These are phyloP conservation scores for Candida sphagnicola DNA, from an alignment of 805 yeast species.

Conservation along the genomic window DNA sequence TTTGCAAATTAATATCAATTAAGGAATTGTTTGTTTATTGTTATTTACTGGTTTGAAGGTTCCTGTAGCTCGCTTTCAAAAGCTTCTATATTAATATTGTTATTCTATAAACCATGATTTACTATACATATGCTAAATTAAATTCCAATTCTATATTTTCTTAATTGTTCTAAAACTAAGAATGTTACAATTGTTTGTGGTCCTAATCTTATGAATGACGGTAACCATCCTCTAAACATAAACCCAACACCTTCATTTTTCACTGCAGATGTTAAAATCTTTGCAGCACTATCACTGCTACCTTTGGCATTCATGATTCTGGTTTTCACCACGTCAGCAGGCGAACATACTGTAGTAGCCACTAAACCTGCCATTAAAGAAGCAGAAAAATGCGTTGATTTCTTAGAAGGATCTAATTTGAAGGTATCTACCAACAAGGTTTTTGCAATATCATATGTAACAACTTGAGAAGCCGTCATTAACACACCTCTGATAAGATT, in stretches of 20 bases:
- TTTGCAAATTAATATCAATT: too few species aligned
- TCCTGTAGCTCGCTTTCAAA: too few species aligned
- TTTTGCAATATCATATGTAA: constrained; percentile 78
- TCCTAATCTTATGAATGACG: constrained; percentile 80
- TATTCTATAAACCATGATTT: too few species aligned
- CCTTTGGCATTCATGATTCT: constrained; percentile 72
- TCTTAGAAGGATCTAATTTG: constrained; percentile 53
- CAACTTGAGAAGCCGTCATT: constrained; percentile 91
- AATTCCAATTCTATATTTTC: constrained; percentile 51
- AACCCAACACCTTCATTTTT: constrained; percentile 70
- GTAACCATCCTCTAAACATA: constrained; percentile 89
- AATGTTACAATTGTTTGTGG: constrained; percentile 75
- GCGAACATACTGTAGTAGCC: constrained; percentile 89
- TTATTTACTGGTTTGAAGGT: too few species aligned
- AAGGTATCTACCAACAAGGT: constrained; percentile 47
- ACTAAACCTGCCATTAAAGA: constrained; percentile 79
- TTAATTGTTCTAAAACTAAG: constrained; percentile 62
- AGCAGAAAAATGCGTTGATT: constrained; percentile 73
- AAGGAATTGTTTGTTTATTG: too few species aligned
- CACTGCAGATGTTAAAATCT: constrained; percentile 52
- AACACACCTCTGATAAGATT: constrained; percentile 76
- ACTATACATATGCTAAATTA: constrained; percentile 9
- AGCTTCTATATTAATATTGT: too few species aligned
- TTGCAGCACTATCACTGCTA: constrained; percentile 38
- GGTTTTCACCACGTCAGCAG: constrained; percentile 88